Evolutionary conservation across 2,329 filamentous ascomycete species (phyloP), one percentile per base, ranked within the genome.

Genomic region (Ceratocystis papillata): DNA sequence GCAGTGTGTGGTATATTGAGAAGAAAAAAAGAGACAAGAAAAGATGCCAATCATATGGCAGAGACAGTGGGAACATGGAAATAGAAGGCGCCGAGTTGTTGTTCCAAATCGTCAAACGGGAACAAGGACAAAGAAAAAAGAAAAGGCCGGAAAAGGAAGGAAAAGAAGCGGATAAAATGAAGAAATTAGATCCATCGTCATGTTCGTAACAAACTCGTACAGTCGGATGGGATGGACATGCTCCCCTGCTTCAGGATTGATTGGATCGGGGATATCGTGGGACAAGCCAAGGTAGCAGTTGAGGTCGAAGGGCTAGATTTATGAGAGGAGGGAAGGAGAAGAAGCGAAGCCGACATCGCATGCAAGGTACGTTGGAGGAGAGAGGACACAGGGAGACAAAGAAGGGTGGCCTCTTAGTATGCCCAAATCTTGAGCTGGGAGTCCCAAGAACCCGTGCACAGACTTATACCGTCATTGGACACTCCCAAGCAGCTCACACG

Each of bases 401-500:
- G 48, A 12, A 53, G 1, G 20, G 17, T 20, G 22, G 15, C 20
- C 28, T 50, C 71, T 77, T 87, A 89, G 79, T 88, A 90, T 70
- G 89, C 89, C 89, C 89, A 93, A 76, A 93, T 86, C 83, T 91
- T 92, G 77, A 93, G 87, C 89, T 92, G 69, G 50, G 94, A 96
- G 80, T 99, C 94, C 94, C 94, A 99, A 71, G 94, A 99, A 77
- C 94, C 94, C 74, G 94, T 99, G 84, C 94, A 97, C 80, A 99
- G 82, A 81, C 93, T 97, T 80, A 97, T 96, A 69, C 93, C 94
- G 75, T 99, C 94, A 77, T 97, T 97, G 82, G 93, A 97, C 72
- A 99, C 94, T 71, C 94, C 94, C 75, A 99, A 80, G 78, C 94
- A 99, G 84, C 93, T 97, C 75, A 99, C 94, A 71, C 94, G 89